Percentiles rank a stretch among this genome's conserved stretches.
phyloP scores from a whole-genome alignment of 805 yeast species.

The Candida arabinofermentans region DNA sequence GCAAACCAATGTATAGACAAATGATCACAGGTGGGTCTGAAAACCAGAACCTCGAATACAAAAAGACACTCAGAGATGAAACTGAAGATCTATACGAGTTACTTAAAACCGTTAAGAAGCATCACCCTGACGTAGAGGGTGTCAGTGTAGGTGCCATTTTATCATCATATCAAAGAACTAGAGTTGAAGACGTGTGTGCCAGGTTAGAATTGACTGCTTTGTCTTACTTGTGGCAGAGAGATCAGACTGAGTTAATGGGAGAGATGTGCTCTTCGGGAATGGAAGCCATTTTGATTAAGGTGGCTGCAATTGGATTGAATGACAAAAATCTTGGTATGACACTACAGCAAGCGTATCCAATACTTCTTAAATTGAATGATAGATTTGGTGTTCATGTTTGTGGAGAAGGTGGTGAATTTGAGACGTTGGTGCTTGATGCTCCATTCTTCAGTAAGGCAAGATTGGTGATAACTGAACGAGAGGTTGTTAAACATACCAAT shows the following conservation, averaged over 20 bases:
- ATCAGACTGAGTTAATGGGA: slow-evolving; percentile 71
- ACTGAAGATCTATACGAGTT: slow-evolving; percentile 75
- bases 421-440: slow-evolving; percentile 85
- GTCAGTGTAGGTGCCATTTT: slow-evolving; percentile 95
- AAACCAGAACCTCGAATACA: slow-evolving; percentile 66
- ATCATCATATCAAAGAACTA: slow-evolving; percentile 89
- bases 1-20: slow-evolving; percentile 73
- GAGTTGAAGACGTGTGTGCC: slow-evolving; percentile 88
- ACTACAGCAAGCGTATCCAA: slow-evolving; percentile 58
- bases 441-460: slow-evolving; percentile 66
- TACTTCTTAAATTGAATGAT: slow-evolving; percentile 50
- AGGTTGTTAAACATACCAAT: slow-evolving; percentile 43
- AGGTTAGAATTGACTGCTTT: slow-evolving; percentile 65
- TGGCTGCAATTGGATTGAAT: slow-evolving; percentile 85
- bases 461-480: slow-evolving; percentile 38
- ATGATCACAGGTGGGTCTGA: slow-evolving; percentile 60
- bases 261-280: slow-evolving; percentile 68
- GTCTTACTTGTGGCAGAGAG: slow-evolving; percentile 86
- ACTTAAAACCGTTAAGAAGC: slow-evolving; percentile 40
- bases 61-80: slow-evolving; percentile 69
- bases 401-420: slow-evolving; percentile 99
- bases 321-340: slow-evolving; percentile 64
- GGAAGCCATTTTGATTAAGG: slow-evolving; percentile 86
- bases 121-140: slow-evolving; percentile 72
- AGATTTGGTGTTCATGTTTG: slow-evolving; percentile 86